Percentiles rank a stretch among this genome's conserved stretches.
These are phyloP conservation scores for Gleditsia sinensis DNA, from an alignment of 306 rosid species.

Conservation along the genomic window DNA sequence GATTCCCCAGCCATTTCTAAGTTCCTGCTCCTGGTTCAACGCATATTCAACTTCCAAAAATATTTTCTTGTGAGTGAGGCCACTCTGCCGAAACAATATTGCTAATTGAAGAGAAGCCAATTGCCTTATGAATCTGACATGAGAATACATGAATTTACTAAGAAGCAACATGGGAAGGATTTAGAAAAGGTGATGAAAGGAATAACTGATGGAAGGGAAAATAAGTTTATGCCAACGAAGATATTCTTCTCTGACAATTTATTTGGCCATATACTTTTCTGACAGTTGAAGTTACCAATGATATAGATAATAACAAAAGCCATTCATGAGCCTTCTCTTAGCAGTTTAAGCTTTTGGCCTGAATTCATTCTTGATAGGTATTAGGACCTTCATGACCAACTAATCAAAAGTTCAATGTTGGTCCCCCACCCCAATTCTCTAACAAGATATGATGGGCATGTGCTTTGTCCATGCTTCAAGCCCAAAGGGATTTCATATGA, in stretches of 20 bases:
- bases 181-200: no score
- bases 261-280: neutral
- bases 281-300: neutral
- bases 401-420: neutral
- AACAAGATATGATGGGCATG: no score
- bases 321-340: neutral
- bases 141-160: neutral
- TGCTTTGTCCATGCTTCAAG: no score
- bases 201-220: no score
- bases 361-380: neutral
- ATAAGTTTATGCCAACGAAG: neutral
- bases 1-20: neutral
- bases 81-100: neutral
- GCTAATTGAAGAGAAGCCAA: neutral
- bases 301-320: neutral
- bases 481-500: neutral
- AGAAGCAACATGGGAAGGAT: neutral
- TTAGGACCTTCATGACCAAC: neutral
- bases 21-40: conserved; percentile 6
- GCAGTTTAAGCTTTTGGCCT: neutral
- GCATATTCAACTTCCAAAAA: no score
- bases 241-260: neutral
- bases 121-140: neutral
- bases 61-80: neutral
- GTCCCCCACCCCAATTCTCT: no score